These are phyloP conservation scores for Kregervanrija pseudodelftensis DNA, from an alignment of 805 yeast species.

Conservation along the genomic window DNA sequence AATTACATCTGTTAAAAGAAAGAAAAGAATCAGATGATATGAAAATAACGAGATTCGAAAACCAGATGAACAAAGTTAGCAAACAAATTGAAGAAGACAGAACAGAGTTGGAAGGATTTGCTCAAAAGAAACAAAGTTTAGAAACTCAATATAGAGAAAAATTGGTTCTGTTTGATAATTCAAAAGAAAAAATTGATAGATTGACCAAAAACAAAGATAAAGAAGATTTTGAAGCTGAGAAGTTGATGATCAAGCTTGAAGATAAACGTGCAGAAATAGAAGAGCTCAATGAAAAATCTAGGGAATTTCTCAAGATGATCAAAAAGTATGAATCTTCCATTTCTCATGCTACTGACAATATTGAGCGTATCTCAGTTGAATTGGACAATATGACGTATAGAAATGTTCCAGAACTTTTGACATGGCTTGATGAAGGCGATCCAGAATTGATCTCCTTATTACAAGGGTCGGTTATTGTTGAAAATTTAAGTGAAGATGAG, in stretches of 20 bases:
- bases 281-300: constrained; percentile 30
- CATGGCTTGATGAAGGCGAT: constrained; percentile 41
- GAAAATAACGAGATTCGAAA: constrained; percentile 52
- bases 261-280: constrained; percentile 54
- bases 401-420: constrained; percentile 44
- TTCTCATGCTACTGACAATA: constrained; percentile 21
- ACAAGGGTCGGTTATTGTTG: constrained; percentile 27
- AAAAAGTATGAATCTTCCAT: constrained; percentile 32
- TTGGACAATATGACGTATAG: constrained; percentile 26
- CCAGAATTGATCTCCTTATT: constrained; percentile 14
- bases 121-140: constrained; percentile 29
- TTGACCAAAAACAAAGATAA: constrained; percentile 29
- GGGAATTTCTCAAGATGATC: constrained; percentile 25
- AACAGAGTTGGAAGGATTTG: constrained; percentile 35
- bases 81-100: constrained; percentile 41
- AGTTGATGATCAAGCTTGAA: constrained; percentile 47
- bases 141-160: constrained; percentile 24
- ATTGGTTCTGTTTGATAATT: constrained; percentile 19
- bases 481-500: constrained; percentile 39
- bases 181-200: constrained; percentile 34
- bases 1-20: constrained; percentile 51
- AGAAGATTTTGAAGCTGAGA: constrained; percentile 15
- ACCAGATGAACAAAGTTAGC: constrained; percentile 50
- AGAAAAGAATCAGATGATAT: constrained; percentile 52
- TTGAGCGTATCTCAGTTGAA: constrained; percentile 16